These are phyloP conservation scores for Xylaria sp. DNA, from an alignment of 2,329 filamentous ascomycete species.

Conservation along the genomic window DNA sequence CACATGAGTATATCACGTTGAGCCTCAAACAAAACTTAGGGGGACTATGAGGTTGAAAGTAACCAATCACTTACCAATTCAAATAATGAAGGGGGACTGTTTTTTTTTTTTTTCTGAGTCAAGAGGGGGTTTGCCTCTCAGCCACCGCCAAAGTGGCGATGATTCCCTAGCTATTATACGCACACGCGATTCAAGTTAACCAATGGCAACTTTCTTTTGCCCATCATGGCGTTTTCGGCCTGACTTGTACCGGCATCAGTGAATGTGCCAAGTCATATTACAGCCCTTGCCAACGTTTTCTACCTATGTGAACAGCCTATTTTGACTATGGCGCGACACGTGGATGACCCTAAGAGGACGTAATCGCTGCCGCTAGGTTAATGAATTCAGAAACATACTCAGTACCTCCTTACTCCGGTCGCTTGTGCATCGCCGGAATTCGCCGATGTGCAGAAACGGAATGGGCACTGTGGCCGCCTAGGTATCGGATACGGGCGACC, in stretches of 20 bases:
- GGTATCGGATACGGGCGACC: not conserved
- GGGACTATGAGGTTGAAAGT: not conserved
- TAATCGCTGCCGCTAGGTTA: not conserved
- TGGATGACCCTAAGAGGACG: not conserved
- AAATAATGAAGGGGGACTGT: not conserved
- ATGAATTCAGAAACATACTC: not conserved
- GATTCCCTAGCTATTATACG: not conserved
- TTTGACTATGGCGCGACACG: slow-evolving; percentile 5
- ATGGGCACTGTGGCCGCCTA: not conserved
- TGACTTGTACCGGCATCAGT: not conserved
- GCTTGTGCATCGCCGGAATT: not conserved
- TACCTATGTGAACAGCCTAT: not conserved
- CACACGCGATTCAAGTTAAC: not conserved
- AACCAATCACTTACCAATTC: slow-evolving; percentile 15
- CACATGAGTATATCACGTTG: not conserved
- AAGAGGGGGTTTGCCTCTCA: not conserved
- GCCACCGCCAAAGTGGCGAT: slow-evolving; percentile 22
- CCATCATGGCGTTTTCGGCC: not conserved
- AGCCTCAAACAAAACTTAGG: not conserved
- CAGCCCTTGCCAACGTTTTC: not conserved
- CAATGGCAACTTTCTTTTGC: not conserved
- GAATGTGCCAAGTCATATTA: not conserved
- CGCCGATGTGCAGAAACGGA: not conserved
- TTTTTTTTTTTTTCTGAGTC: not conserved
- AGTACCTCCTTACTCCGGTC: not conserved